These are phyloP conservation scores for Aspergillus tanneri DNA, from an alignment of 2,329 filamentous ascomycete species.

Conservation along the genomic window DNA sequence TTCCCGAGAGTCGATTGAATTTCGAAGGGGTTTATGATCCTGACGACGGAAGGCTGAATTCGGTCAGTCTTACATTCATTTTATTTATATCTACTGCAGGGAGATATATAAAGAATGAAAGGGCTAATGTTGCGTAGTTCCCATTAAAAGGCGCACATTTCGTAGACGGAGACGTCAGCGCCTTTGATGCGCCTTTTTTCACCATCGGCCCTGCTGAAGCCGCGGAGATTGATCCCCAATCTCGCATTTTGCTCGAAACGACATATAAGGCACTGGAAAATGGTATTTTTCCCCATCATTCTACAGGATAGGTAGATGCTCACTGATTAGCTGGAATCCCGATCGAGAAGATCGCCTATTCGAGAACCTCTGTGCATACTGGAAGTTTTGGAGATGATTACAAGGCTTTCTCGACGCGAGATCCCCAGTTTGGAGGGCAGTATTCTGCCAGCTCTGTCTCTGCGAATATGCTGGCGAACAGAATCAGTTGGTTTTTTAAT, in stretches of 20 bases:
- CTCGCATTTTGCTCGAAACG: background rate
- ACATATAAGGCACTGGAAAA: conserved; percentile 1
- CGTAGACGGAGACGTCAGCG: background rate
- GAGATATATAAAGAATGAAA: background rate
- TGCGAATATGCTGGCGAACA: conserved; percentile 1
- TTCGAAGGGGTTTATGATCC: background rate
- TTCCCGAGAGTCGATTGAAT: background rate
- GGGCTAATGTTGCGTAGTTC: background rate
- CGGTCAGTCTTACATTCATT: background rate
- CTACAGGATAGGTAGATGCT: background rate
- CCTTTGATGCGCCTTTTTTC: conserved; percentile 4
- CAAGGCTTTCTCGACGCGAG: background rate
- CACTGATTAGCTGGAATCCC: background rate
- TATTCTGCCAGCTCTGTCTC: background rate
- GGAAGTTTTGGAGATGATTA: background rate
- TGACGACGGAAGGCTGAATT: background rate
- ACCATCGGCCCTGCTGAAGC: background rate
- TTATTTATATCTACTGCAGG: no score
- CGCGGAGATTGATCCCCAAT: background rate
- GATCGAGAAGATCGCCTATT: background rate
- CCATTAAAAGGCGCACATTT: background rate
- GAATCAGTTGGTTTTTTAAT: conserved; percentile 9
- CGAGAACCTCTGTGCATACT: background rate
- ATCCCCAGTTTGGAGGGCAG: background rate
- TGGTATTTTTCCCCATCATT: background rate